Evolutionary conservation across 345 rosid species (phyloP), one percentile per base, ranked within the genome.

Genomic region (Ceriops tagal): DNA sequence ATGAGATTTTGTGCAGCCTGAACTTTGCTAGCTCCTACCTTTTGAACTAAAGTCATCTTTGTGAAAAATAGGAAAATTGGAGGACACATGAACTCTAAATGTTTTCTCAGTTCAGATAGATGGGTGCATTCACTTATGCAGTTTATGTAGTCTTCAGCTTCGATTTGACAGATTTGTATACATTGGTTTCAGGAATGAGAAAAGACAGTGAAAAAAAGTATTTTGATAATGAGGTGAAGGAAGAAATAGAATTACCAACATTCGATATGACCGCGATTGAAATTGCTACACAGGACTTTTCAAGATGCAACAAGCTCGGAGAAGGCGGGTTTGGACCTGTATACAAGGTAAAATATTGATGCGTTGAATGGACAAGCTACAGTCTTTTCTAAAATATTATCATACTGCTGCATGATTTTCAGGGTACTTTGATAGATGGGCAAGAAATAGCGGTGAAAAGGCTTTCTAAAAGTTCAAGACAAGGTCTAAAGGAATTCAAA

Each of bases 401-500:
- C 8, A 52, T 52, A 68, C 26, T 51, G 13, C 21, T 19, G 10
- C 70, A n/a, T 5, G 22, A 52, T 34, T 24, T 51, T 4, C 10
- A 65, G 86, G 87, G 90, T 11, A 74, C 37, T 4, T 65, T 86
- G 1, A 32, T 19, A 19, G 73, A 78, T 66, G 84, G 86, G 30
- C 79, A 71, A 67, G 85, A 83, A 74, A 80, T 86, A 13, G 90
- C 86, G 2, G 83, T 86, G 62, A 86, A 86, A 57, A 83, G 87
- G 70, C 82, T 83, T 21, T 82, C 87, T 0, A 52, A 16, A 58
- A 66, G 68, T 67, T 86, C 90, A 11, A 72, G 78, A 5, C 84
- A 80, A 71, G 89, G 89, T 37, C 1, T 67, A 30, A 62, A 66
- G 21, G 88, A 84, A 73, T 79, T 84, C 65, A 81, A 77, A 73